A percentile compares a stretch with the other conserved stretches of the same genome.
These are phyloP conservation scores for Carex cristatella DNA, from an alignment of 176 grass and related monocot species.

Conservation along the genomic window DNA sequence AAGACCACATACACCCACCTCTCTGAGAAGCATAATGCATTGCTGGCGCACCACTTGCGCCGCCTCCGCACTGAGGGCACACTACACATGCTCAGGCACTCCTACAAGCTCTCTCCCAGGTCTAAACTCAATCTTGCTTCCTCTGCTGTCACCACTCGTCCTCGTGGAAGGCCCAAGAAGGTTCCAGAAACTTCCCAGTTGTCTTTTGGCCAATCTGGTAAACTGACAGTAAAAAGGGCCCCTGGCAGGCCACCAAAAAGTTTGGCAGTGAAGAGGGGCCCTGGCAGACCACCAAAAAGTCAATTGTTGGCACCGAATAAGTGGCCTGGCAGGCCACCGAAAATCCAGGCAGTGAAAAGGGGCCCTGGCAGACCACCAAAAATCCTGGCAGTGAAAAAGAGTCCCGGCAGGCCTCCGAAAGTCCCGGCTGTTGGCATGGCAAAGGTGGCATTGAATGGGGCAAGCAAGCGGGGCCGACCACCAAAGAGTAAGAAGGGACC, in stretches of 20 bases:
- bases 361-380: slow-evolving; percentile 23
- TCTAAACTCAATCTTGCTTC: neutral
- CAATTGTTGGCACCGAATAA: neutral
- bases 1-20: slow-evolving; percentile 17
- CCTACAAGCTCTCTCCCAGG: slow-evolving; percentile 19
- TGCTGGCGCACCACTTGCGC: slow-evolving; percentile 20
- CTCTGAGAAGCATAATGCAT: slow-evolving; percentile 14
- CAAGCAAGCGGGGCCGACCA: slow-evolving; percentile 23
- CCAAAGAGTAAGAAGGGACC: slow-evolving; percentile 21
- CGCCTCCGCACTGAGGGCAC: slow-evolving; percentile 4
- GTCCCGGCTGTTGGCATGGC: neutral
- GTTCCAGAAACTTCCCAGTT: neutral
- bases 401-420: neutral
- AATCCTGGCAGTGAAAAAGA: neutral
- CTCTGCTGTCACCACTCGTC: neutral
- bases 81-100: slow-evolving; percentile 12
- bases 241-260: slow-evolving; percentile 14
- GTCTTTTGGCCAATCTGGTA: neutral
- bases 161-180: slow-evolving; percentile 14
- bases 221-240: neutral
- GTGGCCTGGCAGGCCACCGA: neutral
- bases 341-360: neutral
- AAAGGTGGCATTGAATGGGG: neutral
- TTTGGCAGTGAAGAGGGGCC: neutral
- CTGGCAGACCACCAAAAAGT: neutral